Evolutionary conservation across 352 stramenopile genomes (phyloP).

Genomic region (Ophiocytium majus): DNA sequence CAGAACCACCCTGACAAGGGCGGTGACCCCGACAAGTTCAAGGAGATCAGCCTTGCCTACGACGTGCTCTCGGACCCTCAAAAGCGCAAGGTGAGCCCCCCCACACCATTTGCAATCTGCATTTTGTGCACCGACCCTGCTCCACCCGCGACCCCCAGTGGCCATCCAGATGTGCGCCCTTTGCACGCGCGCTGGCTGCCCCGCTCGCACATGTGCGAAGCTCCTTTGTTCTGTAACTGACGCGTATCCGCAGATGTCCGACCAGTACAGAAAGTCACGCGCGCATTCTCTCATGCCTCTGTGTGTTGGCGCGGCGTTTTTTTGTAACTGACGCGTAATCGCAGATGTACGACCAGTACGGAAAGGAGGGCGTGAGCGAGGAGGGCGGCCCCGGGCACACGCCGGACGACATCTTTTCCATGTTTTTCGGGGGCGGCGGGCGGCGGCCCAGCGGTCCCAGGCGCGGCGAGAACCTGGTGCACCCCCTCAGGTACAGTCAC

Average conservation of each 20-base stretch:
- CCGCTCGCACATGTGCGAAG: no score
- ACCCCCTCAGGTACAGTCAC: slow-evolving; percentile 53
- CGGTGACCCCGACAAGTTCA: slow-evolving; percentile 93
- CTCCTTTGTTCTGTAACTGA: no score
- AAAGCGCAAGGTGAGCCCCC: slow-evolving; percentile 61
- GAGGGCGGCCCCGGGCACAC: slow-evolving; percentile 62
- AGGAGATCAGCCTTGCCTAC: slow-evolving; percentile 84
- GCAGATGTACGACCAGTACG: slow-evolving; percentile 79
- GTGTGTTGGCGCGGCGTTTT: not conserved
- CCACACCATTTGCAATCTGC: slow-evolving; percentile 58
- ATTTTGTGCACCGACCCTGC: no score
- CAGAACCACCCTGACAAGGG: slow-evolving; percentile 97
- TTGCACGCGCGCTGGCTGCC: no score
- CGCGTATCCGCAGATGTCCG: no score
- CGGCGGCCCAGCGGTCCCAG: slow-evolving; percentile 70
- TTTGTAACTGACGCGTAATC: not conserved
- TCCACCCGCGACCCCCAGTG: no score
- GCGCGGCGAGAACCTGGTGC: slow-evolving; percentile 89
- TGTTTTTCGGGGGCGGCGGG: slow-evolving; percentile 89
- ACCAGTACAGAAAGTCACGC: no score
- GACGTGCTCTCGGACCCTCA: slow-evolving; percentile 91
- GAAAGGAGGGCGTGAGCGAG: slow-evolving; percentile 90
- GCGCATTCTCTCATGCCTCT: no score
- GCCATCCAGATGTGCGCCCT: no score
- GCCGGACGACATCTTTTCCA: slow-evolving; percentile 88